These are phyloP conservation scores for Penicillium sp. DNA, from an alignment of 2,329 filamentous ascomycete species.

Conservation along the genomic window DNA sequence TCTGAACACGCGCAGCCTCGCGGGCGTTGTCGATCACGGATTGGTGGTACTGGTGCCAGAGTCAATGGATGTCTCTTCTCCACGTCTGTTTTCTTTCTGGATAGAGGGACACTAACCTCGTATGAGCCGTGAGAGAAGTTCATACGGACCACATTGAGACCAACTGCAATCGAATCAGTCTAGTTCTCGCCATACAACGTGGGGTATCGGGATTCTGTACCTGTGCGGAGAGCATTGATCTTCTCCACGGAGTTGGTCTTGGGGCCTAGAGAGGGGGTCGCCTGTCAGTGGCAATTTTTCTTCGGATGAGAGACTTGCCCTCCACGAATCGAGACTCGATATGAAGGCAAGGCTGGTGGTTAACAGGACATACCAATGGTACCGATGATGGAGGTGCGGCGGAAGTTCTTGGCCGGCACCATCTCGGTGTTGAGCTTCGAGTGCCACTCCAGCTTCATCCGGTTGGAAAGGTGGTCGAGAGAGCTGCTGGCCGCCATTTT, in stretches of 20 bases:
- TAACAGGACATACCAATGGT: conserved; percentile 74
- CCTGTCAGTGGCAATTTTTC: conserved; percentile 22
- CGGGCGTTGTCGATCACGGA: conserved; percentile 96
- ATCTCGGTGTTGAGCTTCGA: conserved; percentile 84
- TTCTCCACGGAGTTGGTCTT: conserved; percentile 98
- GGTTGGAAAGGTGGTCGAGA: conserved; percentile 80
- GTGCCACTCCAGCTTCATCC: conserved; percentile 68
- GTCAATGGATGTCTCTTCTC: conserved; percentile 11
- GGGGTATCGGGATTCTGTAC: conserved; percentile 34
- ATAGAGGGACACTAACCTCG: conserved; percentile 50
- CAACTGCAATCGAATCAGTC: conserved; percentile 51
- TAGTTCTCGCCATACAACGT: conserved; percentile 3
- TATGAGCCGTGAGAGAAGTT: conserved; percentile 97
- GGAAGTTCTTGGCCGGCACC: conserved; percentile 82
- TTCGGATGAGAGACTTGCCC: no score
- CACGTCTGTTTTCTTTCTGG: conserved; percentile 2
- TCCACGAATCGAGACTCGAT: no score
- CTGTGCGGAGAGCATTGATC: conserved; percentile 86
- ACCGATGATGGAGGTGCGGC: conserved; percentile 96
- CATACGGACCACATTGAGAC: conserved; percentile 99
- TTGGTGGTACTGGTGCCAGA: conserved; percentile 72
- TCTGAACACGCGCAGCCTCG: conserved; percentile 72
- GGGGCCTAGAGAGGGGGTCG: conserved; percentile 57
- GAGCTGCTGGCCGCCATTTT: conserved; percentile 71
- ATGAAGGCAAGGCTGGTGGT: not conserved